Evolutionary conservation across 2,329 filamentous ascomycete genomes (phyloP), one percentile per base, ranked within the genome.

Genomic region (Lojkania enalia): DNA sequence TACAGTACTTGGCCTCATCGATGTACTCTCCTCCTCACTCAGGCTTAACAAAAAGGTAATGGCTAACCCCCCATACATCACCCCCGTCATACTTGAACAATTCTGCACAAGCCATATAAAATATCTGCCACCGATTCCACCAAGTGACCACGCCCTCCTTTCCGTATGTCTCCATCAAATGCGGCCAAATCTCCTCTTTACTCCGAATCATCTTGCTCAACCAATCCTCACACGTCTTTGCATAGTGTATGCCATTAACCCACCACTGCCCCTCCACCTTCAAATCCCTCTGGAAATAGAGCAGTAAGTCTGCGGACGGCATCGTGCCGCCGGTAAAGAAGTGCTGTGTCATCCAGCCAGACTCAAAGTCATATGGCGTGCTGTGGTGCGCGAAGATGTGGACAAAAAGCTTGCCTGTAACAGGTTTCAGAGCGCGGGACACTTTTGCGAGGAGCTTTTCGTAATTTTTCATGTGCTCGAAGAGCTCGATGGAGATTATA

Each of bases 401-500:
- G 44, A 87, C 80, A 57, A 88, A 87, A 12, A 87, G 72, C 69
- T 86, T 86, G 3, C 85, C 85, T n/a, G n/a, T n/a, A 1, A 75
- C 74, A 0, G 82, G 78, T 53, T 80, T 83, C 42, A 88, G 71
- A 2, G 83, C 76, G 20, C 76, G 72, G 3, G 75, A 61, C 13
- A 87, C 70, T 65, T 88, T 88, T 32, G 77, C 76, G 71, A 88
- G 79, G 18, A 88, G 76, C 11, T 82, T 71, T 50, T 84, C 78
- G 66, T 88, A 87, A 66, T 88, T 88, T 65, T 88, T 88, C 84
- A 88, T 87, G 66, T 88, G 85, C 64, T 88, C 85, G 59, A 88
- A 87, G 11, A 88, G 74, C 76, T 87, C 85, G 49, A 88, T 84
- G 5, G 81, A 84, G 13, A 88, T 73, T 1, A 87, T 81, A 11